A percentile compares a stretch with the other conserved stretches of the same genome.
Evolutionary conservation across 345 rosid genomes (phyloP).

Genomic region (Nephelium lappaceum): DNA sequence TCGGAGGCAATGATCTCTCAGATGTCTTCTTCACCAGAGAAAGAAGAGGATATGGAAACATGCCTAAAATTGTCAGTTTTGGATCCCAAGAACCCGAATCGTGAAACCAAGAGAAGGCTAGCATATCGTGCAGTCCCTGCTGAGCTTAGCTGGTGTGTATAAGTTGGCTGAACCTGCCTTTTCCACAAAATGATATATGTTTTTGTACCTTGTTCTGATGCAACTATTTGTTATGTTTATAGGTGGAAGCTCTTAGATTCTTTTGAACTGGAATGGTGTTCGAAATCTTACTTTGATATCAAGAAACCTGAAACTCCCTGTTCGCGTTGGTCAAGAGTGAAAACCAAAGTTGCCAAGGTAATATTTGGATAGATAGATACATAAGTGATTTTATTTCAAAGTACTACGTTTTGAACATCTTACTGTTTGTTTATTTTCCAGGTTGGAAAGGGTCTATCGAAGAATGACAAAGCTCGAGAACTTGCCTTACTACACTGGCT

Average conservation of each 20-base stretch:
- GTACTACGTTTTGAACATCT: not conserved
- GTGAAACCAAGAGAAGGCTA: conserved; percentile 83
- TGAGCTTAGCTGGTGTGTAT: conserved; percentile 80
- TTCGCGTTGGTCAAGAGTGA: conserved; percentile 95
- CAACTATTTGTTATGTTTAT: conserved; percentile 2
- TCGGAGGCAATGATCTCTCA: conserved; percentile 52
- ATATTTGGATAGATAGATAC: not conserved
- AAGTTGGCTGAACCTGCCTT: not conserved
- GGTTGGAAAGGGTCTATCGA: conserved; percentile 93
- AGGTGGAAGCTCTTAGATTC: conserved; percentile 97
- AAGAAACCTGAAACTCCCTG: conserved; percentile 93
- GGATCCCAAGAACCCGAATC: conserved; percentile 64
- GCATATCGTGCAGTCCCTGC: conserved; percentile 94
- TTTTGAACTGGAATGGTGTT: conserved; percentile 81
- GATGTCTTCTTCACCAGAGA: conserved; percentile 28
- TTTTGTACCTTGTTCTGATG: conserved; percentile 26
- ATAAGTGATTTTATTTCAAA: not conserved
- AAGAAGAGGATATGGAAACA: conserved; percentile 20
- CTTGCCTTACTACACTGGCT: conserved; percentile 94
- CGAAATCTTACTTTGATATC: conserved; percentile 81
- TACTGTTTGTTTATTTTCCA: conserved; percentile 12
- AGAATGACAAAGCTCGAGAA: conserved; percentile 81
- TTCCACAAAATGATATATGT: not conserved
- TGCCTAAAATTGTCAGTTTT: conserved; percentile 33
- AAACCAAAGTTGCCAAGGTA: conserved; percentile 85